Base-by-base conservation (phyloP, 2,329 filamentous ascomycete species). In the Talaromyces atroroseus region DNA sequence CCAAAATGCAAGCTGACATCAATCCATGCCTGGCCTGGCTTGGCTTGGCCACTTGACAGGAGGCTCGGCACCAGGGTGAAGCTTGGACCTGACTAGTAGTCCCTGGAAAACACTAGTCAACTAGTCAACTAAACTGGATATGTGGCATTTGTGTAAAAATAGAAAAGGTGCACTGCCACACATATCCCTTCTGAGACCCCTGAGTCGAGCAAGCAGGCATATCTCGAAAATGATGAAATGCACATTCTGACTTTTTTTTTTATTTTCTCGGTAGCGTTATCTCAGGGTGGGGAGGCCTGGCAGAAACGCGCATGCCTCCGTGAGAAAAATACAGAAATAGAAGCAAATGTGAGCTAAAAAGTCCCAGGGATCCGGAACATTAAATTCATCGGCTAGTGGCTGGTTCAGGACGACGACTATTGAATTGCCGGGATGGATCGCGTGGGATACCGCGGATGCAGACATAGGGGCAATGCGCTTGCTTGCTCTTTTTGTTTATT, bases 141-240 rank as follows among this genome's bases (percentile, higher is more conserved):
- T 8, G 6, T 8, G 5, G 38, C 20, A 42, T 42, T 44, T 29
- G 18, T 29, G 42, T 49, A 54, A 54, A 54, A 54, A 49, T 54
- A 54, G 52, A 49, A n/a, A n/a, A 48, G 49, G 52, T 29, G 52
- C 52, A 54, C 52, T 48, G 52, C 52, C 52, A 54, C 52, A 23
- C 21, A 29, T 36, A n/a, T n/a, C n/a, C n/a, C n/a, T n/a, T n/a
- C n/a, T 29, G 8, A 23, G 38, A 40, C 44, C 50, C 50, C 50
- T 53, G 42, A 38, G 32, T 36, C 8, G 32, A 14, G 12, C 32
- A 44, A 7, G n/a, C 38, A 20, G 12, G 34, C 3, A 34, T 14
- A 18, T 40, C 32, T 16, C 16, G 16, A 36, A 36, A 36, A 24
- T 24, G 10, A 8, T 16, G 21, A 18, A 46, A 24, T 24, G 12